Evolutionary conservation across 2,329 filamentous ascomycete species (phyloP), one percentile per base, ranked within the genome.

Genomic region (Bipolaris gigantea): DNA sequence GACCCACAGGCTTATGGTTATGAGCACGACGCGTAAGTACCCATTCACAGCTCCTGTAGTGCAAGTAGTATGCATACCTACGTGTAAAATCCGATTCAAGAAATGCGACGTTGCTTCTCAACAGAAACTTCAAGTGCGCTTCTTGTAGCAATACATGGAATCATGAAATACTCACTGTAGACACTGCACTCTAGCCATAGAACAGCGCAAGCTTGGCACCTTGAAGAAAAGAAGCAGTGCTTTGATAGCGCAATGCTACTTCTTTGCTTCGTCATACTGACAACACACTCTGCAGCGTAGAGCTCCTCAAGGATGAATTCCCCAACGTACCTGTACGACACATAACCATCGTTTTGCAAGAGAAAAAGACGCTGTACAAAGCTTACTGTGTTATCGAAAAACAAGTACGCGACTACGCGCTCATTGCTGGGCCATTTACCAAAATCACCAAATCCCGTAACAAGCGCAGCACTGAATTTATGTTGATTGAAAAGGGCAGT

Each of bases 221-320:
- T 5, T 8, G 27, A 16, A 32, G 6, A 32, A 16, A 15, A 48
- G 23, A 39, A 39, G 33, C 38, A 50, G 23, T 25, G 10, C 44
- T 6, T 23, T 33, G 16, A 25, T 43, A 41, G 15, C 25, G 18
- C 16, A 13, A 32, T 30, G 46, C 25, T 53, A 48, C n/a, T 10
- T 18, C 27, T 9, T 8, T 15, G 18, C 23, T 45, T 18, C 38
- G 19, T 34, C 16, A 50, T 42, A 36, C 60, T 65, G 39, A 67
- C 55, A 38, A 38, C 7, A 18, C 13, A 40, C 9, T 21, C 6
- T 45, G 10, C 45, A 75, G 72, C n/a, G 7, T 55, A 36, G 61
- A 66, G 6, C 39, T 73, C n/a, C 67, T 79, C 11, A 77, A 76
- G 57, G 73, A 76, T 47, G 75, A 79, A 39, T 79, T 78, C 45